These are phyloP conservation scores for Selaginella tamariscina DNA, from an alignment of 75 land plant genomes.

Conservation along the genomic window DNA sequence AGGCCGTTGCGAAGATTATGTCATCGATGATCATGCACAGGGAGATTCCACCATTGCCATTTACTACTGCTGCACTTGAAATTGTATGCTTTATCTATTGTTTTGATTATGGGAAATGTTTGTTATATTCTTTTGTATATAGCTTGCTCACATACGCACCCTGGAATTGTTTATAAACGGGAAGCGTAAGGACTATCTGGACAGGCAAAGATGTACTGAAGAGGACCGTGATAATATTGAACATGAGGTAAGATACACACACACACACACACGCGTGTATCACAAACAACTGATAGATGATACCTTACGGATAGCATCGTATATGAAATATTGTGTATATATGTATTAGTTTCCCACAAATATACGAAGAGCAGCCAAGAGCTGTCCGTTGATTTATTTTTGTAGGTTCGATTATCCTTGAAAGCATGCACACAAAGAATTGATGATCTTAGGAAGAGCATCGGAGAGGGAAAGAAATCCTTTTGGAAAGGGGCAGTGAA, in stretches of 20 bases:
- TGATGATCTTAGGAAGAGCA: constrained; percentile 56
- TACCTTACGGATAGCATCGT: too few species aligned
- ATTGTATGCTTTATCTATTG: constrained; percentile 38
- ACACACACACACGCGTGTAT: too few species aligned
- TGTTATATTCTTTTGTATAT: background rate
- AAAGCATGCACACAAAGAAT: constrained; percentile 85
- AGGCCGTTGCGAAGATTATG: constrained; percentile 45
- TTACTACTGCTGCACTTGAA: constrained; percentile 44
- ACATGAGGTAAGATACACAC: constrained; percentile 88
- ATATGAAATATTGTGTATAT: background rate
- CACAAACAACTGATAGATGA: too few species aligned
- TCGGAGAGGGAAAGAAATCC: constrained; percentile 38
- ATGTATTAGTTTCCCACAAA: background rate
- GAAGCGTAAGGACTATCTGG: constrained; percentile 74
- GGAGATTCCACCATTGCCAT: constrained; percentile 32
- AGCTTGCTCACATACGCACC: constrained; percentile 63
- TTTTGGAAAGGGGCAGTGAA: constrained; percentile 27
- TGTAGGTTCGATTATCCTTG: constrained; percentile 76
- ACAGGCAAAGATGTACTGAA: constrained; percentile 75
- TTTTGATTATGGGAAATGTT: background rate
- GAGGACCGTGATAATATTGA: constrained; percentile 91
- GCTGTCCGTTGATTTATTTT: constrained; percentile 3
- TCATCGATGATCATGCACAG: constrained; percentile 59
- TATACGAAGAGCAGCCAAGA: too few species aligned
- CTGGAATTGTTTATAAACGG: constrained; percentile 54